Conservation (phyloP, 257 asterid genomes). For the Solanum sitiens region DNA sequence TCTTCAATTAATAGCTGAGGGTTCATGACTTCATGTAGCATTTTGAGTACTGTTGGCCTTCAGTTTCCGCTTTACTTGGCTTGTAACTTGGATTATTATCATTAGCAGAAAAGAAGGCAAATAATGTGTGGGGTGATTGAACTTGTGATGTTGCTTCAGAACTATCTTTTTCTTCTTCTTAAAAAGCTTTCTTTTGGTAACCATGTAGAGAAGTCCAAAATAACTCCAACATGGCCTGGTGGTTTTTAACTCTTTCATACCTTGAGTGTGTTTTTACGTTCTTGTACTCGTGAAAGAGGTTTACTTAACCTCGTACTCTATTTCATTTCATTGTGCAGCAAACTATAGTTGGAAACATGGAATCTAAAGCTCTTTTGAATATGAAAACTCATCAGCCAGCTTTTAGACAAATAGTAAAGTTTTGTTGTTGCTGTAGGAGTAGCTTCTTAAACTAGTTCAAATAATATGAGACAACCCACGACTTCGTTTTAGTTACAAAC, state of each 20-base stretch:
- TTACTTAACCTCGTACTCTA: neutral
- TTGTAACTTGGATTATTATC: neutral
- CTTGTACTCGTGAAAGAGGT: neutral
- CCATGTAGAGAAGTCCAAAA: neutral
- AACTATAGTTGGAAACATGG: too few species aligned
- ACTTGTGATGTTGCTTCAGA: neutral
- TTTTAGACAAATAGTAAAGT: too few species aligned
- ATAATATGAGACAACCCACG: neutral
- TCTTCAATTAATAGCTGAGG: neutral
- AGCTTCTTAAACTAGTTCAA: too few species aligned
- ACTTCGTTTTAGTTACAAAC: neutral
- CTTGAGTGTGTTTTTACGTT: neutral
- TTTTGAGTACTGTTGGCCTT: neutral
- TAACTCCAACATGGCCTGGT: neutral
- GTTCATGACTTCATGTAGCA: neutral
- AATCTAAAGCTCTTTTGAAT: too few species aligned
- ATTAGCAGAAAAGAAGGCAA: neutral
- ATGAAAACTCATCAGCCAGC: too few species aligned
- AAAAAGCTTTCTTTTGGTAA: neutral
- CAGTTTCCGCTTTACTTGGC: neutral
- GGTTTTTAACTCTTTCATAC: neutral
- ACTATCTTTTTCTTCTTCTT: neutral
- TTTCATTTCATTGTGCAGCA: too few species aligned
- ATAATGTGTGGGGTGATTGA: neutral
- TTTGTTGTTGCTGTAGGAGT: too few species aligned